Evolutionary conservation across 2,329 filamentous ascomycete species (phyloP), one percentile per base, ranked within the genome.

Genomic region (Aureobasidium mangrovei): DNA sequence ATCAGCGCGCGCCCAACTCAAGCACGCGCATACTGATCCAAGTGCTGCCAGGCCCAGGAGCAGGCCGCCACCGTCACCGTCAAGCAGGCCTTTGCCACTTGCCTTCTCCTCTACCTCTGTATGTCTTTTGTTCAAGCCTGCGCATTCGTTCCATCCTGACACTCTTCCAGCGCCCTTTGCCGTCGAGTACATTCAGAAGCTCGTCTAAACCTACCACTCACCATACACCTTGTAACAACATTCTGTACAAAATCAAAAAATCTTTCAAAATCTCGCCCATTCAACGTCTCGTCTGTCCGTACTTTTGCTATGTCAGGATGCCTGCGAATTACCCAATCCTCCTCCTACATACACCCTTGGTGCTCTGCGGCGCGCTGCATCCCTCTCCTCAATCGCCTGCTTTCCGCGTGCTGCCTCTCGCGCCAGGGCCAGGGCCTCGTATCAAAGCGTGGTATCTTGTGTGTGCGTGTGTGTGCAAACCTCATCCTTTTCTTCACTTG

Each of bases 81-180:
- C 61, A 82, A 86, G 73, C 78, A 77, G 63, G 85, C 85, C 58
- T 67, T 84, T 54, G 77, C 80, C 38, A 81, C 82, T 12, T 83
- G 83, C 59, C 75, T 84, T 38, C 70, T 86, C 47, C 77, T 93
- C 46, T 91, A 91, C 68, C 73, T 93, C 57, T 88, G 88, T 93
- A 81, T 55, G 85, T 67, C 7, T n/a, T 8, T 10, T 7, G 5
- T 1, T 36, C 6, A 5, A 26, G 4, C 12, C 12, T 12, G 2
- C 27, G 29, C 28, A 12, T 4, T 24, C 29, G 28, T 4, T 18
- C n/a, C 24, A 27, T 3, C n/a, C 48, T 52, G 35, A 52, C 24
- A 27, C 12, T 4, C 2, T 24, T 26, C 29, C 33, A 80, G 78
- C 78, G 56, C 78, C 78, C 2, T 80, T 80, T 64, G 73, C 76